Base-by-base conservation (phyloP, 306 rosid genomes). In the Leucaena leucocephala region DNA sequence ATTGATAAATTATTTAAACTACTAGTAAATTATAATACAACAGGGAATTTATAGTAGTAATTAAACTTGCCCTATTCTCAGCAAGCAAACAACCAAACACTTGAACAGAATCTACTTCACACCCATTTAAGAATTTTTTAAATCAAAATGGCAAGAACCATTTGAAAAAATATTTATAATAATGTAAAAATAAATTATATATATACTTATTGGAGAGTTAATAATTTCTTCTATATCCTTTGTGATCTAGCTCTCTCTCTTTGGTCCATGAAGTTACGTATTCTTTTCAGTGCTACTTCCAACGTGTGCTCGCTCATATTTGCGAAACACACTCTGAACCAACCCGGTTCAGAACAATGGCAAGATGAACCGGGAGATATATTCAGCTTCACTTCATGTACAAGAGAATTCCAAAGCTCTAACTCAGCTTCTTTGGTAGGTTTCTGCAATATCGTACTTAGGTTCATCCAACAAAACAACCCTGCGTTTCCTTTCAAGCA, bases 291-390 rank as follows among this genome's bases (percentile, higher is more conserved):
- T 9, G 98, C 97, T 3, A 94, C 86, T 58, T 87, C 80, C 2
- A 92, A 87, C 0, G 97, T 91, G 0, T 76, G 66, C 72, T 94
- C 93, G 39, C 84, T 92, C 97, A 92, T 94, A 66, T 94, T 94
- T 0, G 97, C 97, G 78, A 94, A 94, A 33, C 98, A 94, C 11
- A 94, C 97, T 74, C 98, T 85, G 75, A 94, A 94, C 98, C 98
- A 94, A 21, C 98, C 98, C 0, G 97, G 91, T 82, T 94, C 92
- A 76, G 90, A 84, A 81, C 97, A 92, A 74, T 86, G 98, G 57
- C 97, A 94, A 3, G 98, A 94, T 63, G 94, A 92, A 3, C 98
- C 98, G 0, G 98, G 98, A 39, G 98, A 92, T 16, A 94, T 94
- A 73, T 94, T 92, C 8, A 94, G 75, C 82, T 87, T 94, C 52